These are phyloP conservation scores for Colletotrichum sp. DNA, from an alignment of 2,329 filamentous ascomycete genomes.

Conservation along the genomic window DNA sequence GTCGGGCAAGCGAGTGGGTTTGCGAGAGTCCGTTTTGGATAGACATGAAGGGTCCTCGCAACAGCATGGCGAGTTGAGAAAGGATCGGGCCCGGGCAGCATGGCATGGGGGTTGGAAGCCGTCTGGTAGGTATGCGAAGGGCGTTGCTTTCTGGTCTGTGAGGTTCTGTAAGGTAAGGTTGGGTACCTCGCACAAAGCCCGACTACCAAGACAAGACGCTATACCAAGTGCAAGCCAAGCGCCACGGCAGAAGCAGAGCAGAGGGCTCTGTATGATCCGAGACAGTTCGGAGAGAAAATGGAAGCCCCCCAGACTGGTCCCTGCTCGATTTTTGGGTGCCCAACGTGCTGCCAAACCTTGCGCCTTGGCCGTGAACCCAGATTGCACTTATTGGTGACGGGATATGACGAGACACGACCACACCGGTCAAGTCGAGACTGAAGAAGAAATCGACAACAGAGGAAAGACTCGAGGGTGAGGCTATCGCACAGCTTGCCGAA, in stretches of 20 bases:
- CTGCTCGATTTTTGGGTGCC: neutral
- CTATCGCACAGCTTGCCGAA: conserved; percentile 18
- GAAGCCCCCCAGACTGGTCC: neutral
- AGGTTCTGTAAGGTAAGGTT: neutral
- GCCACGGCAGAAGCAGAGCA: neutral
- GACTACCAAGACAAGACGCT: neutral
- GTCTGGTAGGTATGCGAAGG: neutral
- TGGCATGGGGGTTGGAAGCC: neutral
- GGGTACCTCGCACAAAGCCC: neutral
- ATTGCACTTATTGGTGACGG: neutral
- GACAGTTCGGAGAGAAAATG: neutral
- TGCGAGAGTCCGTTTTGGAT: neutral
- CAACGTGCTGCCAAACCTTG: neutral
- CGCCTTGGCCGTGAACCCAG: neutral
- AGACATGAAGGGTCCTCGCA: neutral
- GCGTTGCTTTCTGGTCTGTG: neutral
- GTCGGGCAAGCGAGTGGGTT: neutral
- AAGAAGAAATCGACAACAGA: neutral
- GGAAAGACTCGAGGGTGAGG: neutral
- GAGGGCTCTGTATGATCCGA: neutral
- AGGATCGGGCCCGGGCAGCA: neutral
- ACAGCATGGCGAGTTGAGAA: neutral
- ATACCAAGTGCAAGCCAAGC: neutral
- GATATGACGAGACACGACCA: neutral
- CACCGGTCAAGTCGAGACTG: neutral